A percentile compares a stretch with the other conserved stretches of the same genome.
Evolutionary conservation across 495 filamentous ascomycete genomes (phyloP).

Genomic region (Apiosordaria backusii): DNA sequence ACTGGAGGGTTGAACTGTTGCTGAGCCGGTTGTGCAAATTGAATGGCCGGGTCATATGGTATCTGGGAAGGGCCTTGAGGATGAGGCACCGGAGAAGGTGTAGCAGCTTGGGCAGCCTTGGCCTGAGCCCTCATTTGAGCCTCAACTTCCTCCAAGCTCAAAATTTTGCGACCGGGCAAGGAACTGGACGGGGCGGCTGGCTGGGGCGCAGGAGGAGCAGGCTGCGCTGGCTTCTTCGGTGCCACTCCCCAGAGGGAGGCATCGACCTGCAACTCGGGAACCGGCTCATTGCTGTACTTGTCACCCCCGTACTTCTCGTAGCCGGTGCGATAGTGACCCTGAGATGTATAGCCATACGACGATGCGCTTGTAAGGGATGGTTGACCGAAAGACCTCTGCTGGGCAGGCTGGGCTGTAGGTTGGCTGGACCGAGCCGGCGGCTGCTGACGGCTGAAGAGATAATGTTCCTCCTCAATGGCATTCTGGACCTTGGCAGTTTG

Average conservation of each 20-base stretch:
- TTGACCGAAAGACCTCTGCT: conserved; percentile 29
- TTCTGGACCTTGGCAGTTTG: conserved; percentile 80
- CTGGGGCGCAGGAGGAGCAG: conserved; percentile 31
- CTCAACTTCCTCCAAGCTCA: conserved; percentile 97
- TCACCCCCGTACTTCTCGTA: conserved; percentile 85
- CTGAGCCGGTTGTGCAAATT: conserved; percentile 27
- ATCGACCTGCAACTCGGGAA: conserved; percentile 80
- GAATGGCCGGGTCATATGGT: conserved; percentile 30
- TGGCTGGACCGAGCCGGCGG: conserved; percentile 42
- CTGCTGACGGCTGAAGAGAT: conserved; percentile 69
- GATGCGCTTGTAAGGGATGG: conserved; percentile 28
- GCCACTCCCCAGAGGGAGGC: conserved; percentile 86
- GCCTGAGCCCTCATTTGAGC: conserved; percentile 77
- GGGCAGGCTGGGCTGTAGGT: conserved; percentile 23
- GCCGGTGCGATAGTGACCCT: conserved; percentile 59
- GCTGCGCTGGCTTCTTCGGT: conserved; percentile 50
- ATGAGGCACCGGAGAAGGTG: conserved; percentile 30
- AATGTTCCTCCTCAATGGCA: conserved; percentile 84
- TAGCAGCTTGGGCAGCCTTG: conserved; percentile 33
- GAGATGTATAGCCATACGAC: conserved; percentile 40
- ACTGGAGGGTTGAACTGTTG: conserved; percentile 29
- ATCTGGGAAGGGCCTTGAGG: conserved; percentile 28
- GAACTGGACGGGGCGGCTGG: conserved; percentile 27
- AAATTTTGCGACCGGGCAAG: conserved; percentile 64
- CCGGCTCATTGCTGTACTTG: conserved; percentile 39